Base-by-base conservation (phyloP, 208 protist genomes). In the Acanthamoeba triangularis region DNA sequence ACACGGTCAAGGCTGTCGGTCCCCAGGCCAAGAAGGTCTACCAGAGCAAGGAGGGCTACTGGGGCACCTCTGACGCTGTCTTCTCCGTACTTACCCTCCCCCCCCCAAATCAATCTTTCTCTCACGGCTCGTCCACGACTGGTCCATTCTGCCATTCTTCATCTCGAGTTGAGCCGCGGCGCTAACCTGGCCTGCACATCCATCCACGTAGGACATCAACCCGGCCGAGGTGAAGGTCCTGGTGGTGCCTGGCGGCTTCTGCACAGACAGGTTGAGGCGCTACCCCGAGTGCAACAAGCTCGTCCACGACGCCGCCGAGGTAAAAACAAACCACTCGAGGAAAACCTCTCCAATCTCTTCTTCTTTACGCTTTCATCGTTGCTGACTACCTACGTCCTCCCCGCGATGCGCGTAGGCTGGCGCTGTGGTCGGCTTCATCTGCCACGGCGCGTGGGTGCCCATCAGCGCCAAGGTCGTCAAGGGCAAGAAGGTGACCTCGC, bases 1-100 rank as follows among this genome's bases (percentile, higher is more conserved):
- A 93, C 95, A 56, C 20, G 14, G 95, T 96, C n/a, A 69, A 95
- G 59, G 54, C 72, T 8, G 91, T 96, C 2, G 95, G 95, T 44
- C 95, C 95, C n/a, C 28, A 95, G 76, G 59, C 61, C 33, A 78
- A 78, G 35, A 85, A 82, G 78, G 69, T 91, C 30, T 96, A 96
- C 95, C 96, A 96, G 61, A 84, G 59, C 90, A 96, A 96, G 93
- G 95, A 95, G 35, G 95, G 95, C 59, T 96, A 96, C 91, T 96
- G 95, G 95, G 95, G 80, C 44, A 44, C 67, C 13, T 92, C 95
- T 11, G 87, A 91, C 41, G 44, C 67, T 67, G 63, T 74, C 33
- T 84, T 90, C 28, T 95, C 72, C 28, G 87, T 80, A 93, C 23
- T 8, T 61, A 7, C 37, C 14, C 56, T 0, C 4, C 18, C 41